Evolutionary conservation across 2,329 filamentous ascomycete genomes (phyloP), one percentile per base, ranked within the genome.

Genomic region (Atkinsonella hypoxylon): DNA sequence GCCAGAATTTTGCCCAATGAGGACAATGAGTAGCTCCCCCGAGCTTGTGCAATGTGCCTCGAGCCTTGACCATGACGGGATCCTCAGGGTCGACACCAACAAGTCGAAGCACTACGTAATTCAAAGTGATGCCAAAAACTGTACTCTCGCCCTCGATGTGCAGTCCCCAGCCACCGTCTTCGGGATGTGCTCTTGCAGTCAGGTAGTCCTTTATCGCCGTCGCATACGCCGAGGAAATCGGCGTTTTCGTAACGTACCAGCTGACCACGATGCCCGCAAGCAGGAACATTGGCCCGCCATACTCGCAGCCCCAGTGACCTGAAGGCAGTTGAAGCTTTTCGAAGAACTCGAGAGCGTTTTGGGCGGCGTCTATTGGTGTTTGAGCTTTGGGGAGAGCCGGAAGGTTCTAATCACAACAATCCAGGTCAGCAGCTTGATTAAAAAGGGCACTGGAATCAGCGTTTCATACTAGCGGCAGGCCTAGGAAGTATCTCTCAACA

Each of bases 1-100:
- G 76, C 89, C 90, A 96, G 67, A 94, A 94, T 64, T 98, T 98
- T n/a, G 81, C 81, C 93, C 93, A 98, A 64, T 97, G 93, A 20
- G 93, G 94, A 1, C 81, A 81, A 60, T 89, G 82, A 13, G 87
- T 73, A 1, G 89, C 89, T 30, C 93, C 91, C 11, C 93, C 93
- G 40, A 97, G 74, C 62, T 84, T 83, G 68, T 96, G 89, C 32
- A 98, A 71, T 18, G 83, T 85, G 1, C 77, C 83, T 54, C 94
- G 80, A 2, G 93, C 93, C 67, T 87, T 93, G 48, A 88, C 76
- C 83, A 97, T 87, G 41, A 86, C 73, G 13, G 87, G 82, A 47
- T 97, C 86, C 56, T 96, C 89, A 2, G 89, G 79, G 48, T 84
- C 82, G 2, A 89, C 87, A 7, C 91, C 93, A 8, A 97, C 71